Conservation (phyloP, 805 yeast species). For the Kodamaea kaohsiungensis region DNA sequence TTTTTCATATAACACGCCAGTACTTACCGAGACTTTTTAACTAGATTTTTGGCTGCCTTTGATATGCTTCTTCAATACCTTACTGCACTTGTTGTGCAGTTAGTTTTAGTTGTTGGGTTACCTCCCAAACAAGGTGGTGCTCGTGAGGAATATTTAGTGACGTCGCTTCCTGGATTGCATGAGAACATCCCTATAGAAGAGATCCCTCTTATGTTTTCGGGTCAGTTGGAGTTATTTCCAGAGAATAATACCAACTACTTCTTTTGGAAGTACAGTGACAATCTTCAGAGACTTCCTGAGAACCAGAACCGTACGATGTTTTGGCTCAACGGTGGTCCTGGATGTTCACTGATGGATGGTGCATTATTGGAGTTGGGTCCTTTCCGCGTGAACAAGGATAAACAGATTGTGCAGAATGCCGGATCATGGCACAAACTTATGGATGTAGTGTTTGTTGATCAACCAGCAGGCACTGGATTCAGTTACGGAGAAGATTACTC, state of each 20-base stretch:
- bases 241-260: slow-evolving; percentile 61
- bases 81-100: background rate
- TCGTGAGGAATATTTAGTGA: slow-evolving; percentile 26
- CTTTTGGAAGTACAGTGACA: slow-evolving; percentile 70
- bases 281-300: slow-evolving; percentile 22
- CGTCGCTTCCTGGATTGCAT: slow-evolving; percentile 39
- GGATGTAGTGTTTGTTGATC: slow-evolving; percentile 85
- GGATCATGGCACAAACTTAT: slow-evolving; percentile 86
- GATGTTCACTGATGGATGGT: slow-evolving; percentile 98
- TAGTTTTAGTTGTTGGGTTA: background rate
- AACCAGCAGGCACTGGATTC: slow-evolving; percentile 94
- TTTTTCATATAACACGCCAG: background rate
- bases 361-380: slow-evolving; percentile 94
- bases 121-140: slow-evolving; percentile 13
- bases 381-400: slow-evolving; percentile 54
- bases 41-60: background rate
- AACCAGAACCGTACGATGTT: slow-evolving; percentile 54
- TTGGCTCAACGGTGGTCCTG: slow-evolving; percentile 99
- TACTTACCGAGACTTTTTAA: background rate
- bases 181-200: slow-evolving; percentile 31
- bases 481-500: slow-evolving; percentile 61
- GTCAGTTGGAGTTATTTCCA: slow-evolving; percentile 60
- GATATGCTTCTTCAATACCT: background rate
- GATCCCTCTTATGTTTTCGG: slow-evolving; percentile 61
- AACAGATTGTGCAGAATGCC: slow-evolving; percentile 50